Base-by-base conservation (phyloP, 176 grass and related monocot species). In the Carex kokanica region DNA sequence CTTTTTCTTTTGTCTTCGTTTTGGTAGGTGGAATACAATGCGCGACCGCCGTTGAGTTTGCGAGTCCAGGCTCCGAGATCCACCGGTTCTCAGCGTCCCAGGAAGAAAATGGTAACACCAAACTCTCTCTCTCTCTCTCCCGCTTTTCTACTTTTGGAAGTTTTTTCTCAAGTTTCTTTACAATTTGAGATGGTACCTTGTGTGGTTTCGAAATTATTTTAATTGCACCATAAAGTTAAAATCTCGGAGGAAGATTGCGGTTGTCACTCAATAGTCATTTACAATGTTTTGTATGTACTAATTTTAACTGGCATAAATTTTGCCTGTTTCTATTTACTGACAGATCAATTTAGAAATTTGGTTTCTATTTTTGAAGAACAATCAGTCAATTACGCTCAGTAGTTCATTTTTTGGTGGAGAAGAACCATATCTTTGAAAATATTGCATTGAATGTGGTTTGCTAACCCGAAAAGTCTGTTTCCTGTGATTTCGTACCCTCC, bases 11-110 rank as follows among this genome's bases (percentile, higher is more conserved):
- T 4, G 66, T 7, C 43, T 61, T 80, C 36, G 41, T 82, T 62
- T 82, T 81, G 56, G 32, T 54, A 82, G 80, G 62, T 15, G 80
- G 80, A 65, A 67, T 82, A 68, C 60, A 82, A 65, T 65, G 80
- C 10, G 24, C 80, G 41, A 29, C 80, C 60, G 6, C 80, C 60
- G 15, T 36, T 82, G 80, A 65, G 23, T 65, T 18, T 52, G 15
- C 80, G 80, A 31, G 60, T 65, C 21, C 24, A 29, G 59, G 59
- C 80, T 67, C 80, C 80, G 8, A 63, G 80, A 82, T 82, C 80
- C 61, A 67, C 55, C 80, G 80, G 80, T 23, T 68, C 80, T 23
- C 80, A 82, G 61, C 80, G 80, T 65, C 63, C 80, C 80, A 82
- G 47, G 25, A 82, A 82, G 80, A 82, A 82, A 68, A 82, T 82